Conservation (phyloP, 108 stramenopile genomes). For the Fragilaria radians region DNA sequence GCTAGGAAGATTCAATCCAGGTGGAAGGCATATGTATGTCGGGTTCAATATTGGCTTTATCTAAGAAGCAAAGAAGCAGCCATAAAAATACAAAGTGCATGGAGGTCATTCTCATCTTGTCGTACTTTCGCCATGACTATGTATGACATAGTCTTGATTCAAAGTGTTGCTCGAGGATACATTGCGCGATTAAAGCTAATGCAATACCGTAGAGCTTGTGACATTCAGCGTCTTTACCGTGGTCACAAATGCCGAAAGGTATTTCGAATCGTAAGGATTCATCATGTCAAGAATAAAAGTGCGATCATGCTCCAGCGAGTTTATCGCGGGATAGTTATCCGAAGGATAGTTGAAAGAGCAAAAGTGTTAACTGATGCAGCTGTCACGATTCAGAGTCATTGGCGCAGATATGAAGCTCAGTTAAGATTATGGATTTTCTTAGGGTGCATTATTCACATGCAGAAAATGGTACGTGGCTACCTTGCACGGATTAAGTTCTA, state of each 20-base stretch:
- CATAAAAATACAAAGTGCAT: constrained; percentile 32
- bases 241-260: constrained; percentile 52
- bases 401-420: constrained; percentile 16
- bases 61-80: constrained; percentile 16
- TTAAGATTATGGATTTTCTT: constrained; percentile 9
- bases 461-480: constrained; percentile 28
- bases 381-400: constrained; percentile 10
- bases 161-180: constrained; percentile 46
- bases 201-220: constrained; percentile 10
- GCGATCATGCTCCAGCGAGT: constrained; percentile 51
- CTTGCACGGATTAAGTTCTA: constrained; percentile 8
- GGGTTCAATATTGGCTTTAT: not conserved
- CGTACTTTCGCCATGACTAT: not conserved
- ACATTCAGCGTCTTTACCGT: constrained; percentile 57
- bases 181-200: not conserved
- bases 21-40: constrained; percentile 22
- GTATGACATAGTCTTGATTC: constrained; percentile 52
- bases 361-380: not conserved
- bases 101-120: constrained; percentile 38
- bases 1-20: constrained; percentile 20
- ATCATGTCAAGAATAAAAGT: constrained; percentile 52
- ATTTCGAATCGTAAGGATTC: constrained; percentile 8
- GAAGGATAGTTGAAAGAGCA: not conserved
- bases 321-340: constrained; percentile 30
- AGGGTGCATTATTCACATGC: constrained; percentile 32